Base-by-base conservation (phyloP, 352 stramenopile species). In the Phytophthora syringae region DNA sequence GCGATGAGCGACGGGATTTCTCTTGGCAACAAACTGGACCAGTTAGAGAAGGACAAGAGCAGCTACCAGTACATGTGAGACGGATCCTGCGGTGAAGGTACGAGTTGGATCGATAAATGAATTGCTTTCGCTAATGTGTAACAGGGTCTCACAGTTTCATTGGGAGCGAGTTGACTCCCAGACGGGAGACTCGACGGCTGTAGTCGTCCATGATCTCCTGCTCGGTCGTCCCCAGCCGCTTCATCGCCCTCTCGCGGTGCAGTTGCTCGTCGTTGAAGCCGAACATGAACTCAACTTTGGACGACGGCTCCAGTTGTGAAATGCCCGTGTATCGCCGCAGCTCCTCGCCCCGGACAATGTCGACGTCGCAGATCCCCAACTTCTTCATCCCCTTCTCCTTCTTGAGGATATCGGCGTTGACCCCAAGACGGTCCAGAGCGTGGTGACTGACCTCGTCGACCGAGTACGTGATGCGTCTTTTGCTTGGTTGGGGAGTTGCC, bases 381-480 rank as follows among this genome's bases (percentile, higher is more conserved):
- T 91, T 91, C 64, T 89, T 87, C 82, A 91, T 89, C 21, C 79
- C 78, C 25, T 89, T 91, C 52, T 91, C 82, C 28, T 89, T 84
- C 56, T 82, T 84, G 60, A 90, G 60, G 7, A 87, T 85, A 25
- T 89, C 82, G 0, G 62, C 9, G 42, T 82, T 83, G n/a, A 91
- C 80, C 27, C 82, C 82, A 30, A 89, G 77, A 34, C 77, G 76
- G 51, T 84, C 75, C 6, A 89, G 64, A 2, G 79, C 76, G 49
- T 86, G 77, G 18, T 50, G 75, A 56, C 77, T 86, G 52, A 89
- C 47, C 7, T 71, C 60, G 34, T 77, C 51, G 11, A 56, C 53
- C 10, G 67, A 67, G 43, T 67, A 71, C 1, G 59, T 76, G 47
- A 73, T 54, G 24, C 76, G 76, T 21, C 74, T 64, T 18, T 74